Base-by-base conservation (phyloP, 177 flowering plant species). In the Vitis hybrid region DNA sequence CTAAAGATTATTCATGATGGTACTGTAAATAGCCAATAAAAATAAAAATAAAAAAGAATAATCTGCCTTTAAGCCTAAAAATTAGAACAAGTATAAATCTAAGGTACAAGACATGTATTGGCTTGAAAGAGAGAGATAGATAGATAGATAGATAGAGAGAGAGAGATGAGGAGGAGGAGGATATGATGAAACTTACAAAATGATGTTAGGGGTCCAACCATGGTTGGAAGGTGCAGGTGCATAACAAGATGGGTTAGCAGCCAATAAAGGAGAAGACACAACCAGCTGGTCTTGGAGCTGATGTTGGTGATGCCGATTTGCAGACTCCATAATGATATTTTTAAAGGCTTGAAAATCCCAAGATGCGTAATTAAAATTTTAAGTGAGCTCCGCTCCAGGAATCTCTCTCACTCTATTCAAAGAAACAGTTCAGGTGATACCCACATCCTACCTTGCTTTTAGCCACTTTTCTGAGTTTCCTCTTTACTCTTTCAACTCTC, bases 321-420 rank as follows among this genome's bases (percentile, higher is more conserved):
- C 84, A 87, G 92, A 88, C 73, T 91, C 91, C 94, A 91, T 90
- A 63, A 73, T 51, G 10, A 35, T 67, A 63, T 48, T 41, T 61
- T 71, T 81, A 64, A 67, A 64, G 77, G 67, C 86, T 85, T 87
- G 94, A 83, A 79, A 88, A 90, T 91, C 94, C 97, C 97, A 87
- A 90, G 91, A 88, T 69, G 74, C 64, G 75, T 55, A 67, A 71
- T 62, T 71, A 62, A 69, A 67, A 65, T 27, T 58, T n/a, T 58
- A 68, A 30, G 17, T 46, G n/a, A 68, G 30, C 15, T 58, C 61
- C 69, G 73, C 75, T 73, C 63, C 56, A 61, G 81, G 87, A 81
- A 84, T 82, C 85, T 79, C 80, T 71, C 76, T 74, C 81, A 58
- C 74, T 70, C 76, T 76, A 74, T 77, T 78, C 79, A 79, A 80